phyloP scores from a whole-genome alignment of 768 basidiomycete species.

The Lactarius tabidus region DNA sequence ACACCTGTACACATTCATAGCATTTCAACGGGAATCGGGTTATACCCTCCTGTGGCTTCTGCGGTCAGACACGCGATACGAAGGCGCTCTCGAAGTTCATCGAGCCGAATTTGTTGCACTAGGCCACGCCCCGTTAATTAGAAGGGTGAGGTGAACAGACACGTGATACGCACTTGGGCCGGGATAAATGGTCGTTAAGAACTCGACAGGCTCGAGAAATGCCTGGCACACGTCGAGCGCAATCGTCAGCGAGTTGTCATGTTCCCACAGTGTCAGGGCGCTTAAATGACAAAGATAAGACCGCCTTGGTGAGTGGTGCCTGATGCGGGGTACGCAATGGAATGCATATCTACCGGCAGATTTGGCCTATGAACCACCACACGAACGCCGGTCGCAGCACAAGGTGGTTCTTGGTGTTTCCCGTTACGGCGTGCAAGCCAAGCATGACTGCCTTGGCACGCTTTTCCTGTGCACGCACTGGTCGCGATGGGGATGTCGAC shows the following conservation, averaged over 20 bases:
- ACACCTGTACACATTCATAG: neutral
- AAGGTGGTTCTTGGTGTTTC: slow-evolving; percentile 41
- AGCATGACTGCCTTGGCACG: slow-evolving; percentile 52
- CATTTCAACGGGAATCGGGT: slow-evolving; percentile 1
- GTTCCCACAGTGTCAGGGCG: slow-evolving; percentile 52
- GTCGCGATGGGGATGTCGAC: neutral
- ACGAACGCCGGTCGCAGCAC: slow-evolving; percentile 58
- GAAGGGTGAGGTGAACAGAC: neutral
- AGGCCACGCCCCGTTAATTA: neutral
- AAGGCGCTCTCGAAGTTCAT: slow-evolving; percentile 14
- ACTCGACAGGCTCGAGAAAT: slow-evolving; percentile 43
- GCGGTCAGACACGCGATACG: slow-evolving; percentile 1
- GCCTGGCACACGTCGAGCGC: slow-evolving; percentile 59
- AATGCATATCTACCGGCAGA: slow-evolving; percentile 41
- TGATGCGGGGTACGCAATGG: neutral
- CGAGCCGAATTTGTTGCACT: slow-evolving; percentile 10
- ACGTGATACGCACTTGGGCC: slow-evolving; percentile 14
- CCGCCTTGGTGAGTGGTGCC: neutral
- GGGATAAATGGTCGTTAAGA: slow-evolving; percentile 14
- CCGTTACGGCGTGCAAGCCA: slow-evolving; percentile 56
- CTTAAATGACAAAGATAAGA: slow-evolving; percentile 29
- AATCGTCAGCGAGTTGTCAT: slow-evolving; percentile 50
- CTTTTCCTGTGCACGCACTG: slow-evolving; percentile 28
- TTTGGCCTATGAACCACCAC: slow-evolving; percentile 73
- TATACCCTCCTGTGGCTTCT: slow-evolving; percentile 4